These are phyloP conservation scores for Aspergillus sp. DNA, from an alignment of 2,329 filamentous ascomycete genomes.

Conservation along the genomic window DNA sequence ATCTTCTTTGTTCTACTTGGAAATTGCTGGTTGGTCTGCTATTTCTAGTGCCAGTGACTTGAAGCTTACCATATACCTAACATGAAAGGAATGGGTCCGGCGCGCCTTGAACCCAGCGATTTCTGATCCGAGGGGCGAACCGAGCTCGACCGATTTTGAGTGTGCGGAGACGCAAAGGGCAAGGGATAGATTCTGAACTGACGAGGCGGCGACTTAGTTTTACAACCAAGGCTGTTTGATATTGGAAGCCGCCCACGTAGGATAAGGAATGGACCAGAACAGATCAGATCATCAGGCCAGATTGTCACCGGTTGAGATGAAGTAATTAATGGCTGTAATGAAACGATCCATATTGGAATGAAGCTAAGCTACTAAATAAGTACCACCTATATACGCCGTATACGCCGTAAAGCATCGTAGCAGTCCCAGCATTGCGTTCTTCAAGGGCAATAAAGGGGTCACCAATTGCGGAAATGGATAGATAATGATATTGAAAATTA, in stretches of 20 bases:
- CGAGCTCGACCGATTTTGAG: conserved; percentile 30
- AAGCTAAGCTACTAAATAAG: conserved; percentile 1
- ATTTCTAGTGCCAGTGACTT: neutral
- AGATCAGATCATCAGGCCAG: neutral
- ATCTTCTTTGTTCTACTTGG: neutral
- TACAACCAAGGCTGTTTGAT: neutral
- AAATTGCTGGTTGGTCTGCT: no score
- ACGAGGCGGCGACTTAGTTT: neutral
- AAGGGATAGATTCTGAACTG: conserved; percentile 10
- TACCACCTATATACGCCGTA: conserved; percentile 2
- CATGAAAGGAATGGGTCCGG: conserved; percentile 27
- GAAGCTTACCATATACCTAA: neutral
- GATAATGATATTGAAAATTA: neutral
- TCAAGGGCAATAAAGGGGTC: neutral
- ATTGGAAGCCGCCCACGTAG: no score
- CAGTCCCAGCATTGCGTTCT: neutral
- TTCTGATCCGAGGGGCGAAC: conserved; percentile 24
- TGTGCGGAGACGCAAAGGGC: conserved; percentile 24
- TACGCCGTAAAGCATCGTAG: conserved; percentile 8
- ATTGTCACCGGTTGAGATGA: neutral
- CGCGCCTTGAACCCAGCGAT: conserved; percentile 30
- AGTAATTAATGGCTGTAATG: conserved; percentile 2
- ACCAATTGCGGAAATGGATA: neutral
- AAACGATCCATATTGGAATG: neutral
- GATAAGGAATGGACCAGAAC: neutral